A percentile compares a stretch with the other conserved stretches of the same genome.
These are phyloP conservation scores for Aureobasidium vineae DNA, from an alignment of 2,329 filamentous ascomycete genomes.

Conservation along the genomic window DNA sequence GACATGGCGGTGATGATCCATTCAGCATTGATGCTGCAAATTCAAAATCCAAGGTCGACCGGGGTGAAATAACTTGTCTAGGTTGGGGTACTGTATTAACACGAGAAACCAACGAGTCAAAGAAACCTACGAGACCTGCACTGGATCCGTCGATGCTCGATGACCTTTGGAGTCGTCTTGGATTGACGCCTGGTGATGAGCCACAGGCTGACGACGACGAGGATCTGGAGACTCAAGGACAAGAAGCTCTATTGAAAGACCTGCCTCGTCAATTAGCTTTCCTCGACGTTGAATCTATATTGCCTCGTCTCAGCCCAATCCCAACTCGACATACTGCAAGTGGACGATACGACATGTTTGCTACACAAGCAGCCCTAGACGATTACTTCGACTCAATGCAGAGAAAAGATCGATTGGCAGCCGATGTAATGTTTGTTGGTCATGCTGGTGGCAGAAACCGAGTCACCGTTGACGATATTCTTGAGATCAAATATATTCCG, in stretches of 20 bases:
- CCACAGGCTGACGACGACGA: background rate
- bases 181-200: slow-evolving; percentile 29
- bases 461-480: slow-evolving; percentile 81
- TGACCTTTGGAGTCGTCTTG: slow-evolving; percentile 31
- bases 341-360: slow-evolving; percentile 37
- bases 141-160: slow-evolving; percentile 29
- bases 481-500: slow-evolving; percentile 58
- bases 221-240: slow-evolving; percentile 9
- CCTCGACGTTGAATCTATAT: slow-evolving; percentile 70
- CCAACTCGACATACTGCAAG: slow-evolving; percentile 35
- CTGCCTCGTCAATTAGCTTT: slow-evolving; percentile 54
- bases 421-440: slow-evolving; percentile 75
- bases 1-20: slow-evolving; percentile 52
- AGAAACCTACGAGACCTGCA: background rate
- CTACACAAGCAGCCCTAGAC: slow-evolving; percentile 44
- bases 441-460: slow-evolving; percentile 69
- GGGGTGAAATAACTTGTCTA: slow-evolving; percentile 23
- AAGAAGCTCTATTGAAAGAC: slow-evolving; percentile 9
- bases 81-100: slow-evolving; percentile 26
- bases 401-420: slow-evolving; percentile 35
- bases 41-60: background rate
- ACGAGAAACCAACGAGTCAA: background rate
- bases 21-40: slow-evolving; percentile 17
- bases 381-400: slow-evolving; percentile 40
- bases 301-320: slow-evolving; percentile 63